Evolutionary conservation across 2,329 filamentous ascomycete genomes (phyloP).

Genomic region (Talaromyces sp.): DNA sequence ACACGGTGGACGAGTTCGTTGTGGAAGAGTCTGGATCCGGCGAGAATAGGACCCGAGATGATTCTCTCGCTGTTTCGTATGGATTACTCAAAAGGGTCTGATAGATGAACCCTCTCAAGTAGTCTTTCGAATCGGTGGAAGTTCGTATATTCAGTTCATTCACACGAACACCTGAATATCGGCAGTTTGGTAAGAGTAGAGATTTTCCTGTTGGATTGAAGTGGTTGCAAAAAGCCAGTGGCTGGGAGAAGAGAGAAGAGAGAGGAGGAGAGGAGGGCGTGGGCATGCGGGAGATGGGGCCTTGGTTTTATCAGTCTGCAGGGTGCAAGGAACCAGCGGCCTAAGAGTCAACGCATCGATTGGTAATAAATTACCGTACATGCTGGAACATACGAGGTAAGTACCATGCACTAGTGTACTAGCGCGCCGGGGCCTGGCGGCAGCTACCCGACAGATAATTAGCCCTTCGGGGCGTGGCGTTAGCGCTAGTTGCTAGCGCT

Average conservation of each 20-base stretch:
- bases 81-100: neutral
- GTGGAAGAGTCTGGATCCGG: slow-evolving; percentile 15
- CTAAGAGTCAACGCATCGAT: slow-evolving; percentile 1
- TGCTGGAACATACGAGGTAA: neutral
- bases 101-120: neutral
- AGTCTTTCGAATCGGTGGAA: neutral
- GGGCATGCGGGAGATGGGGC: neutral
- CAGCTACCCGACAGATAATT: slow-evolving; percentile 11
- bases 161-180: slow-evolving; percentile 2
- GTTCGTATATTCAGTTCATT: slow-evolving; percentile 1
- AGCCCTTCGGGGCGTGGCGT: slow-evolving; percentile 5
- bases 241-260: slow-evolving; percentile 14
- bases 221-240: slow-evolving; percentile 13
- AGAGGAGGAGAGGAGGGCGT: neutral
- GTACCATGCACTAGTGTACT: slow-evolving; percentile 6
- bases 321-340: slow-evolving; percentile 9
- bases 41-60: slow-evolving; percentile 4
- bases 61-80: neutral
- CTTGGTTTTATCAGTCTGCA: slow-evolving; percentile 12
- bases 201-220: neutral
- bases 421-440: slow-evolving; percentile 1
- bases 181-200: neutral
- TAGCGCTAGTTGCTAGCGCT: neutral
- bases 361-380: slow-evolving; percentile 11
- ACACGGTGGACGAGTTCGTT: slow-evolving; percentile 16